Conservation (phyloP, 495 filamentous ascomycete species). For the Platismatia glauca region DNA sequence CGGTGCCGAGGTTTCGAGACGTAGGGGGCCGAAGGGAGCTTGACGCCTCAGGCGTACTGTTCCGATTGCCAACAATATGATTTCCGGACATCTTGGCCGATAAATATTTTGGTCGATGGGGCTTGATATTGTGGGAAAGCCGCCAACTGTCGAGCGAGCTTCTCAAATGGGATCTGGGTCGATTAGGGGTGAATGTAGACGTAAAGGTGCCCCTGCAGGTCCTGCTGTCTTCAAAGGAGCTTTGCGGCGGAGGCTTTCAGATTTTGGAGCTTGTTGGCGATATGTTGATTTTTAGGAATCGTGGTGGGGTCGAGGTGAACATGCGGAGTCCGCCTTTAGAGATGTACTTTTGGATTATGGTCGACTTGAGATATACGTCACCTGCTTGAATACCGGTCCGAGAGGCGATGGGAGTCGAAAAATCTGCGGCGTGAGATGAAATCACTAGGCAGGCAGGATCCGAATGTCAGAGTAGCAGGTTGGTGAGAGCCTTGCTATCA, state of each 20-base stretch:
- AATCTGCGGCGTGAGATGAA: not conserved
- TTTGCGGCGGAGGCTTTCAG: not conserved
- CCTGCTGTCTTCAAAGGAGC: conserved; percentile 88
- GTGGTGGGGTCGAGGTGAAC: not conserved
- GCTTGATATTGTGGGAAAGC: not conserved
- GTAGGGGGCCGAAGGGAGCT: conserved; percentile 86
- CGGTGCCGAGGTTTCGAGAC: conserved; percentile 65
- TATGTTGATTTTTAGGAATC: conserved; percentile 2
- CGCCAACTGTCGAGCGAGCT: not conserved
- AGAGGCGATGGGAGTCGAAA: not conserved
- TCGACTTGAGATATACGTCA: not conserved
- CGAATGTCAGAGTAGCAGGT: not conserved
- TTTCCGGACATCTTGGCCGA: conserved; percentile 50
- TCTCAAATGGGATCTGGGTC: not conserved
- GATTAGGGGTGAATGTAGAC: conserved; percentile 28
- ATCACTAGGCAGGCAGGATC: not conserved
- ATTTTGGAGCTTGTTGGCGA: not conserved
- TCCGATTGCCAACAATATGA: conserved; percentile 79
- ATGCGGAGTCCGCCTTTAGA: not conserved
- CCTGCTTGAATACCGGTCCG: conserved; percentile 1
- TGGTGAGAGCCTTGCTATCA: not conserved
- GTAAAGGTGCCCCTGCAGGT: conserved; percentile 71
- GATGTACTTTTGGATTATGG: not conserved
- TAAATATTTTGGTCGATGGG: conserved; percentile 5
- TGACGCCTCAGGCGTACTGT: conserved; percentile 89